Conservation (phyloP, 2,329 filamentous ascomycete species). For the Arachnopeziza araneosa region DNA sequence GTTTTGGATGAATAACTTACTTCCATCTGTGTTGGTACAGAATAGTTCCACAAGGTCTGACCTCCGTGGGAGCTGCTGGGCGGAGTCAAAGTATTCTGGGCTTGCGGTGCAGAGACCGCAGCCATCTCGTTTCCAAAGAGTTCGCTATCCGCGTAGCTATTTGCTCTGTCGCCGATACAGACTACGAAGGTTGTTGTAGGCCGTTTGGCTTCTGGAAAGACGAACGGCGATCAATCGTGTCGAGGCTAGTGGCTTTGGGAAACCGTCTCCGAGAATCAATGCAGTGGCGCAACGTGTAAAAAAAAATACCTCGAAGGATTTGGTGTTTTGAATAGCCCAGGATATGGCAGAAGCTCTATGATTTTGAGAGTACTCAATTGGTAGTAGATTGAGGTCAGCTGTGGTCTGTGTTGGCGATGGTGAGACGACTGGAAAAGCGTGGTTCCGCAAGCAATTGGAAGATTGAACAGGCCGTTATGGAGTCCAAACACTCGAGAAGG, state of each 20-base stretch:
- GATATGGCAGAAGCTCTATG: neutral
- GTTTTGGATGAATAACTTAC: constrained; percentile 15
- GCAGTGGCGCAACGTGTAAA: neutral
- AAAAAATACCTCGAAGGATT: neutral
- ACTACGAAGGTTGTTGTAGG: neutral
- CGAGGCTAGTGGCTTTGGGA: neutral
- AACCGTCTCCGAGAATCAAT: too few relatives aligned
- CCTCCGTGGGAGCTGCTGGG: constrained; percentile 28
- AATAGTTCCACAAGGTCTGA: constrained; percentile 28
- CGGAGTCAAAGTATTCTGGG: constrained; percentile 27
- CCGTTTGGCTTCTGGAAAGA: neutral
- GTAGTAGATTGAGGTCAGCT: neutral
- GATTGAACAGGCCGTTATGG: neutral
- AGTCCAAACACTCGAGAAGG: neutral
- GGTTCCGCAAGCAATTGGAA: neutral
- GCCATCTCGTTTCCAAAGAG: constrained; percentile 22
- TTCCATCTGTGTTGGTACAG: constrained; percentile 25
- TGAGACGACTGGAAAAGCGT: neutral
- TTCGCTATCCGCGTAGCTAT: neutral
- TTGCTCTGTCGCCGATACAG: neutral
- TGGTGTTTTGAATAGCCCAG: neutral
- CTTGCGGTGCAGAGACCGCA: constrained; percentile 32
- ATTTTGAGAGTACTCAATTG: neutral
- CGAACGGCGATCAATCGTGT: neutral
- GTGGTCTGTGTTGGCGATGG: neutral